Evolutionary conservation across 306 rosid genomes (phyloP), one percentile per base, ranked within the genome.

Genomic region (Cucurbita ficifolia): DNA sequence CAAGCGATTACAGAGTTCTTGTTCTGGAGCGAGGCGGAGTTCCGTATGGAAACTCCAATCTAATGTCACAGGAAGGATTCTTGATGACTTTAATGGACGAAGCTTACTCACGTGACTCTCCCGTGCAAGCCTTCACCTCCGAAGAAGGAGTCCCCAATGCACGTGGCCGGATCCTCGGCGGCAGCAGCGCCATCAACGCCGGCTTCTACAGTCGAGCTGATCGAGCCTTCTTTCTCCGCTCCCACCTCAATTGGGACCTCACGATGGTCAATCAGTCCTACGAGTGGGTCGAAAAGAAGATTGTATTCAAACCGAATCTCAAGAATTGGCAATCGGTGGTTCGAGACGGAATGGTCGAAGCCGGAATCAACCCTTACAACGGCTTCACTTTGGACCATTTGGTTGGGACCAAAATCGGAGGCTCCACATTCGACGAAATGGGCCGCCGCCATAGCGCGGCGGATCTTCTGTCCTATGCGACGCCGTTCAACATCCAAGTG

Each of bases 201-300:
- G 99, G 99, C 3, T 95, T 95, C 80, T 95, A 95, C 51, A 88
- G 97, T 80, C 75, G 96, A 29, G 99, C 99, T 1, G 92, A 89
- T 29, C 50, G 3, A 0, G 89, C 84, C 0, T 95, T 91, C 80
- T 91, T 85, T 61, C 10, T 0, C 0, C 72, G 63, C 4, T 89
- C 96, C 0, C 81, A 84, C 3, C 17, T 85, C 11, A 0, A 35
- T 6, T 95, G 99, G 99, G 84, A 91, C 72, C 70, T 71, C 4
- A 70, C 45, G 3, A 22, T 84, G 19, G 99, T 83, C 3, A 91
- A 91, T 61, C 83, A 85, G 33, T 95, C 99, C 1, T 91, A 85
- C 60, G 83, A 88, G 12, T 88, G 99, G 99, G 91, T 91, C 2
- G 99, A 95, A 75, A 80, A 43, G 45, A 83, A 84, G 11, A 82